Conservation (phyloP, 2,329 filamentous ascomycete species). For the Beauveria bassiana region DNA sequence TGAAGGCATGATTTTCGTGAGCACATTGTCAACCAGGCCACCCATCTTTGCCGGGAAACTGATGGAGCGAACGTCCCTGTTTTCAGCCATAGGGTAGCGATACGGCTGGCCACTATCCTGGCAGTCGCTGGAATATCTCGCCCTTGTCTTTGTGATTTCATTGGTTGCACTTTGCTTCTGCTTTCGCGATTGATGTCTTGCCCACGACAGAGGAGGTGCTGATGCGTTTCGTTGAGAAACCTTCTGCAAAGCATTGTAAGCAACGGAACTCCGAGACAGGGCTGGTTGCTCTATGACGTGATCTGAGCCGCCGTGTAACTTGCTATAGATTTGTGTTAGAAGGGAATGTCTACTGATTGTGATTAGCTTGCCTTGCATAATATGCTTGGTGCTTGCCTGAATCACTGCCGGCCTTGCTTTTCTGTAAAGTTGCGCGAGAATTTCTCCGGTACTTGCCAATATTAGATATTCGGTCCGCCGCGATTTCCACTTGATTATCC, state of each 20-base stretch:
- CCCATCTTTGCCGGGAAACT: not conserved
- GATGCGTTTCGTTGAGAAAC: slow-evolving; percentile 11
- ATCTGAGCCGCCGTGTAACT: not conserved
- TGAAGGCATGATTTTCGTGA: not conserved
- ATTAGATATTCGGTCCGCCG: no score
- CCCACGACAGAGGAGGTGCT: slow-evolving; percentile 25
- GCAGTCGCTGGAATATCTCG: not conserved
- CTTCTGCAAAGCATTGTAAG: not conserved
- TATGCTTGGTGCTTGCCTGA: not conserved
- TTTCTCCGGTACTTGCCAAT: no score
- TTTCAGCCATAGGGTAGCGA: not conserved
- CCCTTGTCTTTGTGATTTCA: not conserved
- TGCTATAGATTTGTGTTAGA: not conserved
- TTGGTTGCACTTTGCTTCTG: slow-evolving; percentile 12
- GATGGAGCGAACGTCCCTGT: not conserved
- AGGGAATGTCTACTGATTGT: not conserved
- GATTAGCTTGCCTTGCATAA: not conserved
- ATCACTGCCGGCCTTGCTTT: not conserved
- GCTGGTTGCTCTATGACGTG: no score
- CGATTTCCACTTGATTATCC: not conserved
- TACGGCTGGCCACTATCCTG: not conserved
- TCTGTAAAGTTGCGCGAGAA: not conserved
- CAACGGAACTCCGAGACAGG: not conserved
- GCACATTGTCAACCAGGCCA: not conserved
- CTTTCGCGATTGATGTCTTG: slow-evolving; percentile 25